Evolutionary conservation across 306 rosid genomes (phyloP), one percentile per base, ranked within the genome.

Genomic region (Pterocarpus santalinus): DNA sequence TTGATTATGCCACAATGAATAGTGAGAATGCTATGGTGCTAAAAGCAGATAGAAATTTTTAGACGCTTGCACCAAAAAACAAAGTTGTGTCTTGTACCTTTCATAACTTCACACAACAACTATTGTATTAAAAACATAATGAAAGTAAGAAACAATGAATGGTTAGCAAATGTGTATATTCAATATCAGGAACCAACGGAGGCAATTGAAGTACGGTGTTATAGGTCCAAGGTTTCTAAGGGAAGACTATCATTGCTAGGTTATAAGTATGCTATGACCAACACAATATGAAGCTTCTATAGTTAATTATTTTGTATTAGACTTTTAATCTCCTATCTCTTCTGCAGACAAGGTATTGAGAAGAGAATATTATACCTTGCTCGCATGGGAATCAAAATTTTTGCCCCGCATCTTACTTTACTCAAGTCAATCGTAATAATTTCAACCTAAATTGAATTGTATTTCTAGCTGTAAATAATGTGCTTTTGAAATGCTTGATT

Each of bases 131-230:
- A 22, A 22, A 22, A 22, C 28, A 22, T 22, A 22, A 22, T 22
- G 28, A 22, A 1, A 22, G 28, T 22, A 22, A 22, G 28, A 22
- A 22, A 22, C 28, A 22, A 22, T 22, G 92, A 92, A 71, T 95
- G 97, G 98, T 83, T 95, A 46, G 87, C 70, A 65, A 86, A 86
- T 33, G 82, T 89, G 65, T 85, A 73, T 73, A 77, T 89, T 43
- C 87, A 78, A 72, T 95, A 92, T 80, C 99, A 97, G 5, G 98
- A 95, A 87, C 87, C 93, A 73, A 88, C 96, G 0, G 97, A 93
- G 84, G 97, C 97, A 41, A 93, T 95, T 63, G 97, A 93, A 82
- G 92, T 90, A 44, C 93, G 99, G 98, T 93, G 97, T 84, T 92
- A 87, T 69, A 84, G 97, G 77, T 86, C 97, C 75, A 95, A 93